Evolutionary conservation across 371 early-diverging fungal species (phyloP), one percentile per base, ranked within the genome.

Genomic region (Entomophthora muscae): DNA sequence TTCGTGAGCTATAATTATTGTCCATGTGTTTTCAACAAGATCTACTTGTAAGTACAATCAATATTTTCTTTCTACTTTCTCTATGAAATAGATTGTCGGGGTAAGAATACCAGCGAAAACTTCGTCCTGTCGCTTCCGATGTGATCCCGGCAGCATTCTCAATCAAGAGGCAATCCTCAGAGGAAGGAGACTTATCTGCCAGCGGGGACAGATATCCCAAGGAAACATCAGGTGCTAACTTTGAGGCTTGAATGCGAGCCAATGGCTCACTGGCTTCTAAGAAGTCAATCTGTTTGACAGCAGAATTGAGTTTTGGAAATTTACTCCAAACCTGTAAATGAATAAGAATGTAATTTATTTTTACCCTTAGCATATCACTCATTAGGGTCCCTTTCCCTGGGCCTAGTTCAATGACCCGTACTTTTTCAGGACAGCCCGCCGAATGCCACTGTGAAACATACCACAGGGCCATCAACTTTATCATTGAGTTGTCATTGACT

Each of bases 321-420:
- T 78, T 71, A n/a, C n/a, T 5, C 68, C 32, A 1, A 82, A 65
- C 13, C 83, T 75, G 72, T 79, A 56, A n/a, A 26, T 29, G 12
- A 32, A 61, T 52, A 30, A 23, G 29, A 53, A 23, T 56, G 55
- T 53, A 32, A 33, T 61, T 60, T 7, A 57, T 57, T 31, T 65
- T 65, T 75, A 86, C 89, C 54, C 93, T 76, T 66, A 96, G 69
- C 78, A 96, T 85, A 68, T 97, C 98, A 65, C 76, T 72, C 89
- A 95, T 88, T 57, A 97, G 74, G 10, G 95, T 96, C 31, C 98
- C 98, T 31, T 89, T 71, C 1, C 98, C 98, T 0, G 98, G 96
- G 2, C 98, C 98, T 27, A 94, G 78, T 68, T 97, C 98, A 2
- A 92, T 80, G 32, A 95, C 63, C 58, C 84, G 84, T 10, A 87